phyloP scores from a whole-genome alignment of 2,329 filamentous ascomycete genomes.

The Chalaropsis thielavioides region DNA sequence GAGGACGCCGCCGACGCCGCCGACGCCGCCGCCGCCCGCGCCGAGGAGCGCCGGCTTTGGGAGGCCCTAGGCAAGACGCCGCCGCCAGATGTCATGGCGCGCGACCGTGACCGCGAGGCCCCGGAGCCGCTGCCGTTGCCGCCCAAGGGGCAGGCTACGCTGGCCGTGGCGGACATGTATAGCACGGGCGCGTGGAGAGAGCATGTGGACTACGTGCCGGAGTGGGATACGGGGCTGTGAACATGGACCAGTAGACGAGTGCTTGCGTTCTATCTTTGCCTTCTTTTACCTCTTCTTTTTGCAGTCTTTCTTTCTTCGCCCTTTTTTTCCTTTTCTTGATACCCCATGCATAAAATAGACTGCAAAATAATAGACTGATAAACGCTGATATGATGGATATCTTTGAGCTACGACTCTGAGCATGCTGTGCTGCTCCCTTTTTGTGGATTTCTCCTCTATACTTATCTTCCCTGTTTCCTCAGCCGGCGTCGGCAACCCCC shows the following conservation, averaged over 20 bases:
- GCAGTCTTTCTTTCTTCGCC: background rate
- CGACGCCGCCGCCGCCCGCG: constrained; percentile 29
- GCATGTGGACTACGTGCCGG: constrained; percentile 26
- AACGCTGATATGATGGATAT: background rate
- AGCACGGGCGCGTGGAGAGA: constrained; percentile 29
- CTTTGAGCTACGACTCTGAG: background rate
- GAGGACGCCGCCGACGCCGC: constrained; percentile 32
- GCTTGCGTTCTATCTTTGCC: too few species aligned
- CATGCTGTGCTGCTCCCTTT: background rate
- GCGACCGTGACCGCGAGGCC: constrained; percentile 6
- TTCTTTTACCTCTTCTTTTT: background rate
- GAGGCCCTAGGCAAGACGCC: constrained; percentile 27
- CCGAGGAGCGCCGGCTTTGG: constrained; percentile 35
- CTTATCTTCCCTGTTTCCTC: background rate
- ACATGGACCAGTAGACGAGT: too few species aligned
- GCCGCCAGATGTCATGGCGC: constrained; percentile 26
- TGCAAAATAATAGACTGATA: background rate
- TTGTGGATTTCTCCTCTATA: background rate
- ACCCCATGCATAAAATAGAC: background rate
- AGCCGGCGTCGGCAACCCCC: background rate
- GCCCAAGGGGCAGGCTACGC: background rate
- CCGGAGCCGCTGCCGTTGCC: background rate
- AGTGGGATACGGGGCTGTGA: constrained; percentile 29
- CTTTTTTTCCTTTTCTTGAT: background rate
- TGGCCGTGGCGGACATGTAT: constrained; percentile 19